phyloP scores from a whole-genome alignment of 2,329 filamentous ascomycete genomes.

The Sarocladium kiliense region DNA sequence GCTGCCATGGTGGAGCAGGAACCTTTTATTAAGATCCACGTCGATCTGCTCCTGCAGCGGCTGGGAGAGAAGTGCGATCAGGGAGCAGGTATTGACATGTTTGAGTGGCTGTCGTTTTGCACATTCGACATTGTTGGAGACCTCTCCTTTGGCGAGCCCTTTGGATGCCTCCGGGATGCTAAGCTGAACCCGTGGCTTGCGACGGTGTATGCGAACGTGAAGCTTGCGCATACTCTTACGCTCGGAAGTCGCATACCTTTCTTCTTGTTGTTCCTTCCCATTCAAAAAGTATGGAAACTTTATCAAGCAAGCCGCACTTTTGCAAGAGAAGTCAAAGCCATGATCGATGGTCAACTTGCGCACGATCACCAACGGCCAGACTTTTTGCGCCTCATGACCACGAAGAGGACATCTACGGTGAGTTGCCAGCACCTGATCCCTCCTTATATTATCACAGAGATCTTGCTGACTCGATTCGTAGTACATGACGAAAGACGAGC shows the following conservation, averaged over 20 bases:
- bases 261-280: neutral
- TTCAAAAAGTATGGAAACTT: neutral
- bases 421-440: too few relatives aligned
- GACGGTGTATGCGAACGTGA: neutral
- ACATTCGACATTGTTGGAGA: conserved; percentile 23
- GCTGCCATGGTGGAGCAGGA: conserved; percentile 9
- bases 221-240: too few relatives aligned
- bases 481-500: neutral
- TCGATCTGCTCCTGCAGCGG: conserved; percentile 16
- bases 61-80: conserved; percentile 13
- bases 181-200: neutral
- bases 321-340: too few relatives aligned
- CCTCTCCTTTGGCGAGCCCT: conserved; percentile 23
- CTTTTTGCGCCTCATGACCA: neutral
- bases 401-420: neutral
- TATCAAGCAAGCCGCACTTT: too few relatives aligned
- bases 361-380: neutral
- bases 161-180: conserved; percentile 17
- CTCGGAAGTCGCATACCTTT: too few relatives aligned
- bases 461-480: too few relatives aligned
- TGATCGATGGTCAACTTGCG: too few relatives aligned
- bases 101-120: conserved; percentile 18
- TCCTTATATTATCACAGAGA: too few relatives aligned
- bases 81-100: conserved; percentile 15
- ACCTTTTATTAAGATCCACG: conserved; percentile 12